These are phyloP conservation scores for Curvularia eragrostidis DNA, from an alignment of 2,329 filamentous ascomycete genomes.

Conservation along the genomic window DNA sequence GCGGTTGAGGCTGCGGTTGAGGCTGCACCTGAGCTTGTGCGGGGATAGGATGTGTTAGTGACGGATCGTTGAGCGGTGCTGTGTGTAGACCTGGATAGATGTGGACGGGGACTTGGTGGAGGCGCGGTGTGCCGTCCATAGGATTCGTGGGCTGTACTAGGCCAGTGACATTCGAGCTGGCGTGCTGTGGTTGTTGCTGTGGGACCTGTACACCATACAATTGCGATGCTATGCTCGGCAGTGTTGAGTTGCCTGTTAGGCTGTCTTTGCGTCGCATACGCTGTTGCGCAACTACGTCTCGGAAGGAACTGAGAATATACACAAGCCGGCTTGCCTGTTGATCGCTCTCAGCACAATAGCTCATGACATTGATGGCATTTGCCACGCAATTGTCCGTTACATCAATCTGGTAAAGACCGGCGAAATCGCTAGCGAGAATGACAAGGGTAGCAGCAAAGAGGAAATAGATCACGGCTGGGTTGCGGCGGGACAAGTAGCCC, in stretches of 20 bases:
- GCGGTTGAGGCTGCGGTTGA: background rate
- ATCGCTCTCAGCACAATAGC: constrained; percentile 51
- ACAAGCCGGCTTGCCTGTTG: constrained; percentile 50
- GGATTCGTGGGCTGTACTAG: constrained; percentile 21
- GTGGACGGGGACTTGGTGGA: constrained; percentile 46
- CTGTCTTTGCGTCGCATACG: constrained; percentile 36
- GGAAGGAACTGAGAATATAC: constrained; percentile 49
- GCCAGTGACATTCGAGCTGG: constrained; percentile 3
- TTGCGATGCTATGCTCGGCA: constrained; percentile 46
- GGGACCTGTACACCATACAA: constrained; percentile 36
- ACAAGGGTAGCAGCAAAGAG: constrained; percentile 52
- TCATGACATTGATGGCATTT: constrained; percentile 51
- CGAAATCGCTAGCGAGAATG: constrained; percentile 52
- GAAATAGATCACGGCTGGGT: constrained; percentile 52
- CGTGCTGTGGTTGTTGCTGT: constrained; percentile 22
- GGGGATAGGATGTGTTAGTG: constrained; percentile 1
- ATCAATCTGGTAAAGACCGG: constrained; percentile 43
- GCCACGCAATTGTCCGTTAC: constrained; percentile 47
- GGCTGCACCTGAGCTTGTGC: background rate
- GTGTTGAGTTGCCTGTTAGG: constrained; percentile 28
- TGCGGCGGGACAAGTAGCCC: constrained; percentile 49
- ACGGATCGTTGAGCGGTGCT: constrained; percentile 29
- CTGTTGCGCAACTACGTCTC: constrained; percentile 48
- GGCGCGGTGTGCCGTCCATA: constrained; percentile 27
- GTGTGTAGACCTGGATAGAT: constrained; percentile 49